These are phyloP conservation scores for Rehmannia glutinosa DNA, from an alignment of 257 asterid genomes.

Conservation along the genomic window DNA sequence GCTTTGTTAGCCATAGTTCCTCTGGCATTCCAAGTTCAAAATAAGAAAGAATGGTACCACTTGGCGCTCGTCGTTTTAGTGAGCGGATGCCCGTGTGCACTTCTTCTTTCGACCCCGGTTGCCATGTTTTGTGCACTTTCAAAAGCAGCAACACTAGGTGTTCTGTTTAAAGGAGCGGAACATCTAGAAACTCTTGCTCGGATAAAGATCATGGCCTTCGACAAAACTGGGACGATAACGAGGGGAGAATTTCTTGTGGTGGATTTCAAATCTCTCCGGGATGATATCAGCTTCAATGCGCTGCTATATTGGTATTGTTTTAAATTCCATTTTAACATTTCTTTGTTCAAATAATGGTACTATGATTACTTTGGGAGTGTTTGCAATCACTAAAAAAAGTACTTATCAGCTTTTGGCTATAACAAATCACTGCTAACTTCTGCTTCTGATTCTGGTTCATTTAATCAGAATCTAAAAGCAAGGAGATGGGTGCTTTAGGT, in stretches of 20 bases:
- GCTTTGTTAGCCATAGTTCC: slow-evolving; percentile 54
- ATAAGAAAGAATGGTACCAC: slow-evolving; percentile 51
- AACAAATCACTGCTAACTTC: too few species aligned
- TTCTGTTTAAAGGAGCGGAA: slow-evolving; percentile 71
- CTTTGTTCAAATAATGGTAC: not conserved
- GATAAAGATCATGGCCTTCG: slow-evolving; percentile 66
- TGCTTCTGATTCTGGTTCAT: too few species aligned
- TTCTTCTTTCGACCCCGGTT: slow-evolving; percentile 75
- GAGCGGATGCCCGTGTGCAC: slow-evolving; percentile 82
- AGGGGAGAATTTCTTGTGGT: slow-evolving; percentile 65
- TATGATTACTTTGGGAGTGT: too few species aligned
- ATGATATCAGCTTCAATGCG: slow-evolving; percentile 32
- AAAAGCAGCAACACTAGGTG: slow-evolving; percentile 63
- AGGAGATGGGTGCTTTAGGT: too few species aligned
- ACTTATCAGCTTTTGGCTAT: too few species aligned
- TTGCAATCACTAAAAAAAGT: too few species aligned
- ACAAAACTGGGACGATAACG: slow-evolving; percentile 82
- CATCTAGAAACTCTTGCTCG: slow-evolving; percentile 63
- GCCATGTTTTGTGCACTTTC: slow-evolving; percentile 81
- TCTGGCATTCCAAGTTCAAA: slow-evolving; percentile 33
- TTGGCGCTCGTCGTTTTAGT: slow-evolving; percentile 66
- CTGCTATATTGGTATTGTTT: slow-evolving; percentile 53
- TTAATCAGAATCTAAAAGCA: too few species aligned
- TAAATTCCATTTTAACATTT: too few species aligned
- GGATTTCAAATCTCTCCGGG: slow-evolving; percentile 42